Percentiles rank a stretch among this genome's conserved stretches.
phyloP scores from a whole-genome alignment of 306 rosid species.

The Arachis stenosperma region DNA sequence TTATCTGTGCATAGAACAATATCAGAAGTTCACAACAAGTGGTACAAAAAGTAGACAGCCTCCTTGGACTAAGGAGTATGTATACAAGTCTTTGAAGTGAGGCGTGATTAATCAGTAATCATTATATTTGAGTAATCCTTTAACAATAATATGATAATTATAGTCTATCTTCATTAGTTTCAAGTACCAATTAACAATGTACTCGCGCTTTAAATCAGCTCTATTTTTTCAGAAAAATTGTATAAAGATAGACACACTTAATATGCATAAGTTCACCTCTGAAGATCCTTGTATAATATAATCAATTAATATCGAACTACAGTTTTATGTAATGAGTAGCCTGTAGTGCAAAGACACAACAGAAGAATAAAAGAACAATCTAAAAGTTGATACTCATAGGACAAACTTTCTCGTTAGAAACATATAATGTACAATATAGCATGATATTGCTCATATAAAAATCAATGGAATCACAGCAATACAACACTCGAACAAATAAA shows the following conservation, averaged over 20 bases:
- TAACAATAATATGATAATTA: neutral
- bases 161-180: slow-evolving; percentile 8
- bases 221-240: neutral
- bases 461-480: slow-evolving; percentile 34
- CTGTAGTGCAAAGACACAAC: neutral
- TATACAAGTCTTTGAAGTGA: neutral
- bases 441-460: slow-evolving; percentile 34
- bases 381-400: neutral
- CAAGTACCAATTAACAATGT: neutral
- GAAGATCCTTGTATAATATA: neutral
- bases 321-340: neutral
- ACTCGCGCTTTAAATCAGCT: neutral
- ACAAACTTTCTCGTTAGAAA: slow-evolving; percentile 28
- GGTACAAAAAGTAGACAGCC: neutral
- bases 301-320: neutral
- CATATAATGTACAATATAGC: slow-evolving; percentile 32
- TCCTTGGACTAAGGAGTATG: neutral
- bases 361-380: neutral
- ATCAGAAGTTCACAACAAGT: neutral
- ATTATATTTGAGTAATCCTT: neutral
- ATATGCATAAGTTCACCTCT: neutral
- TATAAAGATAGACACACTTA: neutral
- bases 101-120: neutral
- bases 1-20: neutral
- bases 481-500: slow-evolving; percentile 2